Evolutionary conservation across 768 basidiomycete species (phyloP).

Genomic region (Fomitopsis serialis): DNA sequence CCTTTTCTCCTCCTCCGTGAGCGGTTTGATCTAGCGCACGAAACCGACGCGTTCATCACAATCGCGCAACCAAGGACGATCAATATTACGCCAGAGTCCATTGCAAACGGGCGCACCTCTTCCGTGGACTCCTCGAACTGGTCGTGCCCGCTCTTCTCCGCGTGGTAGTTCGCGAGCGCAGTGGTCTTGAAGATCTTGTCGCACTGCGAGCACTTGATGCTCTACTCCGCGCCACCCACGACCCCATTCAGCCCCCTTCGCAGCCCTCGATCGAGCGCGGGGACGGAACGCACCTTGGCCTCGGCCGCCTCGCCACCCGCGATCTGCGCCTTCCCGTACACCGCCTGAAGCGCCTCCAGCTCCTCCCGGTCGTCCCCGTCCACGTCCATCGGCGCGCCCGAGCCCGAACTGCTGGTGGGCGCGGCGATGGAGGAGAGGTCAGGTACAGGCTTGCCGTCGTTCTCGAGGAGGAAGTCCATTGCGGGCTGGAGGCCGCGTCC

Average conservation of each 20-base stretch:
- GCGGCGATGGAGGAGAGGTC: conserved; percentile 43
- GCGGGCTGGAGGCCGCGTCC: conserved; percentile 84
- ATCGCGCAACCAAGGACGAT: no score
- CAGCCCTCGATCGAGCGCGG: not conserved
- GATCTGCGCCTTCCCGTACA: conserved; percentile 30
- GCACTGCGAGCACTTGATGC: conserved; percentile 81
- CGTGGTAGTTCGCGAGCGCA: conserved; percentile 87
- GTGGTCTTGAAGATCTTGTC: conserved; percentile 84
- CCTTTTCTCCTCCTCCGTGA: conserved; percentile 93
- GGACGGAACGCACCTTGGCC: conserved; percentile 48
- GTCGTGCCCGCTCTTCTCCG: conserved; percentile 92
- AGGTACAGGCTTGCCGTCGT: conserved; percentile 74
- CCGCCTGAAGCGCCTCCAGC: conserved; percentile 50
- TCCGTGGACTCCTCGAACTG: conserved; percentile 95
- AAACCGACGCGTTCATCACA: no score
- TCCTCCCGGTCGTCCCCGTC: conserved; percentile 69
- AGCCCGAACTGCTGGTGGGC: conserved; percentile 14
- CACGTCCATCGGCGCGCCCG: conserved; percentile 36
- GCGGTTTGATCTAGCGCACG: conserved; percentile 78
- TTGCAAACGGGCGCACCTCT: conserved; percentile 72
- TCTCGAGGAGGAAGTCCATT: conserved; percentile 84
- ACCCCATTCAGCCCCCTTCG: not conserved
- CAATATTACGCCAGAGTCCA: no score
- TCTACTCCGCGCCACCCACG: conserved; percentile 44
- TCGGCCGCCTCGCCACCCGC: conserved; percentile 38